Conservation (phyloP, 257 asterid species). For the Nicotiana benthamiana region DNA sequence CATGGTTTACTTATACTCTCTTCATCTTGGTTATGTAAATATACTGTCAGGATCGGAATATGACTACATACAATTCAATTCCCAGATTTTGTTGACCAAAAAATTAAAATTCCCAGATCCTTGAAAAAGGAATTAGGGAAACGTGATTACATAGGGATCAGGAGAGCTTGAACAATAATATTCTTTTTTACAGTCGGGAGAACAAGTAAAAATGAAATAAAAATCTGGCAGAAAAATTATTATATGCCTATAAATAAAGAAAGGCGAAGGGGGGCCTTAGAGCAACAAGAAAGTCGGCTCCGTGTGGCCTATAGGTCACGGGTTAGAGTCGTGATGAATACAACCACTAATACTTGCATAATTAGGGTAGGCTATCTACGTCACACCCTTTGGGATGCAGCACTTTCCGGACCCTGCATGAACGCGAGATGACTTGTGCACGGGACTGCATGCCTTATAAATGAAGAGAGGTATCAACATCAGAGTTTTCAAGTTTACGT, state of each 20-base stretch:
- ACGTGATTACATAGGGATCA: neutral
- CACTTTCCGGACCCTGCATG: too few species aligned
- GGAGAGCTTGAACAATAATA: neutral
- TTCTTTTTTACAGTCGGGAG: neutral
- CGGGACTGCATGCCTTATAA: neutral
- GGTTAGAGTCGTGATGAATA: accelerated
- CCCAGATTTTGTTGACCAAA: neutral
- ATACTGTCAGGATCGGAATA: neutral
- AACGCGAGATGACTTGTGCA: too few species aligned
- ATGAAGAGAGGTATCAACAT: conserved; percentile 16
- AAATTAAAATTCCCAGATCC: too few species aligned
- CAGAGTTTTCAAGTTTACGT: neutral
- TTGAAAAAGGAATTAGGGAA: neutral
- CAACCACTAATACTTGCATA: too few species aligned
- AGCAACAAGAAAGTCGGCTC: too few species aligned
- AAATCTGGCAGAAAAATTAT: neutral
- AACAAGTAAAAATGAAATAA: neutral
- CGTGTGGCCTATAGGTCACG: too few species aligned
- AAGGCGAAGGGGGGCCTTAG: neutral
- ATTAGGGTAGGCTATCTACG: too few species aligned
- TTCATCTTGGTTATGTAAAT: too few species aligned
- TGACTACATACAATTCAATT: neutral
- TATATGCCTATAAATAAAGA: conserved; percentile 3
- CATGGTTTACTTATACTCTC: too few species aligned
- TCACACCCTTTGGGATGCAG: too few species aligned